These are phyloP conservation scores for Trebouxia sp. DNA, from an alignment of 139 green algal genomes.

Conservation along the genomic window DNA sequence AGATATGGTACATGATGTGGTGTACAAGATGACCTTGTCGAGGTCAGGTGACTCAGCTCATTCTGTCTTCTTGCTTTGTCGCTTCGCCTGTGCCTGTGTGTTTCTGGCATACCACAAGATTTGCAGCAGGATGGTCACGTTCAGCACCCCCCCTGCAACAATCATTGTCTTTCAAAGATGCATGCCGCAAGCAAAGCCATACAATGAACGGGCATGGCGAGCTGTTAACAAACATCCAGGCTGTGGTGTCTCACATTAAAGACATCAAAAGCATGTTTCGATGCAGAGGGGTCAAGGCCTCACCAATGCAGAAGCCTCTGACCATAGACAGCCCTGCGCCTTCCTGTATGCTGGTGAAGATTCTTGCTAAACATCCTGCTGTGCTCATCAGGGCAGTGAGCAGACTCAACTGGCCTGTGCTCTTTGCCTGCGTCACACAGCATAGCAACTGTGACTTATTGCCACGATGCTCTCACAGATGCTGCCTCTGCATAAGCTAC, in stretches of 20 bases:
- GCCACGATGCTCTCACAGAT: no score
- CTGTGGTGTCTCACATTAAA: no score
- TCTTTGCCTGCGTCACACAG: conserved; percentile 28
- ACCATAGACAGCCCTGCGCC: conserved; percentile 71
- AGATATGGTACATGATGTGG: no score
- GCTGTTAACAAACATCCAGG: no score
- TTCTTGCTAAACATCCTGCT: conserved; percentile 58
- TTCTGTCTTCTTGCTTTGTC: conserved; percentile 3
- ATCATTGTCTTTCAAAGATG: no score
- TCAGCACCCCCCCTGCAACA: conserved; percentile 47
- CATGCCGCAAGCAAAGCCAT: no score
- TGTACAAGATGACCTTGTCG: background rate
- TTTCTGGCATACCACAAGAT: conserved; percentile 26
- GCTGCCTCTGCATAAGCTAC: no score
- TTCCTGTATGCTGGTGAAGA: conserved; percentile 80
- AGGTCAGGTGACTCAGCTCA: background rate
- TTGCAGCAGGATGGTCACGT: conserved; percentile 27
- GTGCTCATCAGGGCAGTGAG: conserved; percentile 71
- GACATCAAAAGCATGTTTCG: no score
- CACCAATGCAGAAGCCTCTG: conserved; percentile 66
- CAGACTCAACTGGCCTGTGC: conserved; percentile 73
- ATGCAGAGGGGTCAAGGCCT: conserved; percentile 36
- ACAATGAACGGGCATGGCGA: no score
- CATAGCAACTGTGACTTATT: no score
- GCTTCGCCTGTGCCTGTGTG: background rate